phyloP scores from a whole-genome alignment of 306 rosid species.

The Vigna reflexopilosa region DNA sequence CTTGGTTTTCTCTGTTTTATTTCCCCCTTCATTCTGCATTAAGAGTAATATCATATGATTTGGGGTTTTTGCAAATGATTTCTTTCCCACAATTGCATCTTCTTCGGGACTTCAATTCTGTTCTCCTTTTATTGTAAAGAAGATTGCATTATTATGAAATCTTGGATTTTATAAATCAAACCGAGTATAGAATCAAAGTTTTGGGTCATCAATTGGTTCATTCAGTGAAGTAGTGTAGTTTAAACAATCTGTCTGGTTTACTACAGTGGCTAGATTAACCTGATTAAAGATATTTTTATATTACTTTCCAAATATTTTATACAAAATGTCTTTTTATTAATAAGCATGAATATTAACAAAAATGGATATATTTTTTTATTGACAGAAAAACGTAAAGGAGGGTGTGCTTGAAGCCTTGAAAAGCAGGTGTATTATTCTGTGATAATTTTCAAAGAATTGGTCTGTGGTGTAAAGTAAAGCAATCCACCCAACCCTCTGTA shows the following conservation, averaged over 20 bases:
- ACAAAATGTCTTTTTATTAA: not conserved
- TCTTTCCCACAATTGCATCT: not conserved
- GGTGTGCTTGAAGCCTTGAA: not conserved
- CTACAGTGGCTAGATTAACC: not conserved
- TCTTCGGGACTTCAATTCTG: not conserved
- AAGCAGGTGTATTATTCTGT: not conserved
- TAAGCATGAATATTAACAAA: not conserved
- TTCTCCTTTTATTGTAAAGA: not conserved
- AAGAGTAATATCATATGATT: constrained; percentile 19
- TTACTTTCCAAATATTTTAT: not conserved
- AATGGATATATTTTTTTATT: not conserved
- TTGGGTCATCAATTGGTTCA: not conserved
- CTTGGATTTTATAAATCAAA: not conserved
- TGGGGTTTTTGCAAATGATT: constrained; percentile 15
- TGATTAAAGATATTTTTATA: not conserved
- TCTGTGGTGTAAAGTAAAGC: not conserved
- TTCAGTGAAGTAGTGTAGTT: not conserved
- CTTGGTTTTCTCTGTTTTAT: constrained; percentile 17
- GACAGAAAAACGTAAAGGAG: not conserved
- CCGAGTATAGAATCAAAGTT: not conserved
- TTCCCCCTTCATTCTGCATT: not conserved
- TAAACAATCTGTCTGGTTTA: not conserved
- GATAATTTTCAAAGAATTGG: not conserved
- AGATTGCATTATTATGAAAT: not conserved
- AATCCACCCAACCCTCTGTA: not conserved